Conservation (phyloP, 805 yeast species). For the Komagataella mondaviorum region DNA sequence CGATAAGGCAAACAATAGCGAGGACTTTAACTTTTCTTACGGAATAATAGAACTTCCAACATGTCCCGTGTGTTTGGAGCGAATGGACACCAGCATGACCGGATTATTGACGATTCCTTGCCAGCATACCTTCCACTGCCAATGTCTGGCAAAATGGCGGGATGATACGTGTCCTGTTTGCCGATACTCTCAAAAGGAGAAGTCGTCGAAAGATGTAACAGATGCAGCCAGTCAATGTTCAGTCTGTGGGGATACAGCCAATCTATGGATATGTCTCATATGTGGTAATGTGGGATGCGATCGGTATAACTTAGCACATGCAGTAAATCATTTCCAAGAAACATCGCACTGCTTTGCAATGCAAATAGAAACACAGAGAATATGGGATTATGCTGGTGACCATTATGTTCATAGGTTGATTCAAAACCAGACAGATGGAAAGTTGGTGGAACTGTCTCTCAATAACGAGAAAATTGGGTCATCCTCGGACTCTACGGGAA, state of each 20-base stretch:
- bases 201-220: constrained; percentile 9
- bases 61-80: constrained; percentile 85
- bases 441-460: constrained; percentile 62
- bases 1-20: neutral
- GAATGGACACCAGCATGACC: constrained; percentile 70
- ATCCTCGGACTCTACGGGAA: constrained; percentile 4
- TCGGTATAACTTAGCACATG: constrained; percentile 75
- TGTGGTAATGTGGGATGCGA: constrained; percentile 94
- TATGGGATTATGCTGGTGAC: constrained; percentile 93
- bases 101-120: constrained; percentile 84
- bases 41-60: constrained; percentile 54
- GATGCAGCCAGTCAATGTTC: constrained; percentile 30
- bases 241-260: constrained; percentile 43
- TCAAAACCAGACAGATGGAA: constrained; percentile 81
- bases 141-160: constrained; percentile 76
- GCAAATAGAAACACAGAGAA: constrained; percentile 75
- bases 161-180: constrained; percentile 90
- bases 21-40: constrained; percentile 9
- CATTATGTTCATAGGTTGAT: constrained; percentile 78
- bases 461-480: constrained; percentile 8
- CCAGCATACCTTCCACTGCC: constrained; percentile 88
- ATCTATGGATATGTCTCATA: constrained; percentile 79
- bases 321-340: constrained; percentile 63
- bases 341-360: constrained; percentile 85
- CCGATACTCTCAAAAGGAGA: constrained; percentile 45